Base-by-base conservation (phyloP, 352 stramenopile genomes). In the Globisporangium cystogenes region DNA sequence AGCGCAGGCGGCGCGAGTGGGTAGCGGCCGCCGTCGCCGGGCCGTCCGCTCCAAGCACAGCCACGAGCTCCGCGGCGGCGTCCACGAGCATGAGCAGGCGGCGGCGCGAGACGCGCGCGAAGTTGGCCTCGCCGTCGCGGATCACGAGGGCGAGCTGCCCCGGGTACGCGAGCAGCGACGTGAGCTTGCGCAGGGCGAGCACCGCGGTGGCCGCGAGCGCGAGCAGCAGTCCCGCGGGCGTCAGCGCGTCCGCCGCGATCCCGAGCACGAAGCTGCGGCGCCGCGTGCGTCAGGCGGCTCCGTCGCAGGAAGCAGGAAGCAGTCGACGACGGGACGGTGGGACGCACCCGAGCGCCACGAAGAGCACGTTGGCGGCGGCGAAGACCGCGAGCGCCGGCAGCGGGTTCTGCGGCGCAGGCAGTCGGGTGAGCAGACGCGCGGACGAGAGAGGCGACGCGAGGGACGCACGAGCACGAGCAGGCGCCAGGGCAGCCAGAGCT, bases 111-210 rank as follows among this genome's bases (percentile, higher is more conserved):
- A 93, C 63, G 8, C 78, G 67, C 43, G 80, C 76, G 26, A 91
- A 95, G 45, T 73, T 92, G 57, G 68, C 67, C 57, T 95, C 84
- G 0, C 82, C 82, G 51, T 95, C 84, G 47, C 84, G 74, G 41
- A 87, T 84, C 33, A 95, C 82, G 31, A 95, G 63, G 24, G 68
- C 60, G 24, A 95, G 58, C 36, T 95, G 84, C 1, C 84, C 84
- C 0, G 84, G 84, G 47, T 79, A 95, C 35, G 73, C 72, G 53
- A 92, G 67, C 33, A 86, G 61, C 21, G 73, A 77, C 24, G 76
- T 67, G 16, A 91, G 55, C 4, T 70, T 67, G 43, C 77, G 79
- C 18, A 87, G 52, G 2, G n/a, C 61, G 5, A 65, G 50, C 27
- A 82, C 48, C 2, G 76, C 24, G 4, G 52, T 42, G 1, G 74